Conservation (phyloP, 352 stramenopile genomes). For the Pythium phragmiticola region DNA sequence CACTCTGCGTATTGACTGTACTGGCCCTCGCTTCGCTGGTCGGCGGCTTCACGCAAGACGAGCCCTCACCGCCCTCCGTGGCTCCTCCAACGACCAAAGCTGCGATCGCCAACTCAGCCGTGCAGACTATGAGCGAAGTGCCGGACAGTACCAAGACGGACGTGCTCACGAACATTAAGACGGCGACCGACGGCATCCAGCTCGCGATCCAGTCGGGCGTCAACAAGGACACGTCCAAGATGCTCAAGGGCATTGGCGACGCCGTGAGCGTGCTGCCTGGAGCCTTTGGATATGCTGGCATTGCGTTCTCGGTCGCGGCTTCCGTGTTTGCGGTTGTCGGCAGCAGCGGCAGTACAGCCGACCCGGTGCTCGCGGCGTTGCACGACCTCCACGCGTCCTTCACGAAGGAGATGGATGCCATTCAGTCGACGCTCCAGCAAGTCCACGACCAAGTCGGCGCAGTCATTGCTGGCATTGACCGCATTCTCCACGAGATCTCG, state of each 20-base stretch:
- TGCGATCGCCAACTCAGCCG: slow-evolving; percentile 18
- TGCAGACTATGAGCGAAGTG: slow-evolving; percentile 29
- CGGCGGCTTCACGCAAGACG: background rate
- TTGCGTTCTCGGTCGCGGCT: slow-evolving; percentile 46
- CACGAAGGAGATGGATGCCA: slow-evolving; percentile 28
- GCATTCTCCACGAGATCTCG: slow-evolving; percentile 36
- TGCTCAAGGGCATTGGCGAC: slow-evolving; percentile 43
- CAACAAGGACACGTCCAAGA: slow-evolving; percentile 32
- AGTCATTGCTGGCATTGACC: slow-evolving; percentile 39
- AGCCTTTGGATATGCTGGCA: slow-evolving; percentile 35
- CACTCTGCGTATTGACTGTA: background rate
- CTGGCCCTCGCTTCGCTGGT: background rate
- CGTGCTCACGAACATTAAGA: slow-evolving; percentile 37
- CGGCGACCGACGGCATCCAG: slow-evolving; percentile 43
- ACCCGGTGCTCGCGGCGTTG: slow-evolving; percentile 36
- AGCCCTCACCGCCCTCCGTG: background rate
- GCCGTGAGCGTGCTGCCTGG: slow-evolving; percentile 34
- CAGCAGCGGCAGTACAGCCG: slow-evolving; percentile 14
- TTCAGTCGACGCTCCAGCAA: slow-evolving; percentile 28
- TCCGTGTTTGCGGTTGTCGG: slow-evolving; percentile 32
- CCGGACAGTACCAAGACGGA: slow-evolving; percentile 6
- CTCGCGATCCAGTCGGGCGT: slow-evolving; percentile 34
- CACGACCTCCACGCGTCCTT: slow-evolving; percentile 32
- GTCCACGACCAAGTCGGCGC: slow-evolving; percentile 29
- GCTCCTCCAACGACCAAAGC: background rate